Percentiles rank a stretch among this genome's conserved stretches.
Evolutionary conservation across 176 grass and related monocot species (phyloP).

Genomic region (Carex kokanica): DNA sequence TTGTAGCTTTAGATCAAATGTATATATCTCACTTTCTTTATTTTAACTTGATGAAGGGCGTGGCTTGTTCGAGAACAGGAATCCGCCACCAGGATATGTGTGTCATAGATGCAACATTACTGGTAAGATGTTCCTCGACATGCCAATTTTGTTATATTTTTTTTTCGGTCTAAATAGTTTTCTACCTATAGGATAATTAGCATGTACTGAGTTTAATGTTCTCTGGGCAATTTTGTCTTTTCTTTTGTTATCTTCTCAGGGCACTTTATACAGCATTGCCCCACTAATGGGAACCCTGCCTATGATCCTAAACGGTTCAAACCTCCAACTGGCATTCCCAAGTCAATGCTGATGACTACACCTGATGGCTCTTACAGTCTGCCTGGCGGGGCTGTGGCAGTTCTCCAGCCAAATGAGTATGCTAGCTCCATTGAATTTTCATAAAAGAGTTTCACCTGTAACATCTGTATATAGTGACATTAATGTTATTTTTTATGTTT

Average conservation of each 20-base stretch:
- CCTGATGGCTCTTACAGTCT: constrained; percentile 90
- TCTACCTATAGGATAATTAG: neutral
- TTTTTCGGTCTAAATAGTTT: neutral
- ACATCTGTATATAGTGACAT: neutral
- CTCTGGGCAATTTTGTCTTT: constrained; percentile 3
- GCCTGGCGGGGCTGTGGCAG: constrained; percentile 87
- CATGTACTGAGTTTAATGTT: neutral
- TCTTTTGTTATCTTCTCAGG: constrained; percentile 41
- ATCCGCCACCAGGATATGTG: constrained; percentile 88
- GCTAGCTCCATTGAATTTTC: constrained; percentile 10
- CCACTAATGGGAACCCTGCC: constrained; percentile 90
- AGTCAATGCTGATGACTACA: constrained; percentile 97
- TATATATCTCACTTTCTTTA: constrained; percentile 24
- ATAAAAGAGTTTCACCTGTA: neutral
- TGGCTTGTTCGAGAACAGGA: constrained; percentile 57
- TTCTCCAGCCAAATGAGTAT: constrained; percentile 97
- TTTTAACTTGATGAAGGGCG: constrained; percentile 55
- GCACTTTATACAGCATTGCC: constrained; percentile 98
- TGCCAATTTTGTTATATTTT: neutral
- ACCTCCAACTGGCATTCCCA: constrained; percentile 97
- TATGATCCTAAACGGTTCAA: constrained; percentile 86
- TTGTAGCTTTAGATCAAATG: constrained; percentile 11
- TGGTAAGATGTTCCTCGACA: constrained; percentile 48
- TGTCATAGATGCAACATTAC: constrained; percentile 96
- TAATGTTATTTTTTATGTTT: constrained; percentile 6